A percentile compares a stretch with the other conserved stretches of the same genome.
Conservation (phyloP, 2,329 filamentous ascomycete species). For the Microdochium trichocladiopsis region DNA sequence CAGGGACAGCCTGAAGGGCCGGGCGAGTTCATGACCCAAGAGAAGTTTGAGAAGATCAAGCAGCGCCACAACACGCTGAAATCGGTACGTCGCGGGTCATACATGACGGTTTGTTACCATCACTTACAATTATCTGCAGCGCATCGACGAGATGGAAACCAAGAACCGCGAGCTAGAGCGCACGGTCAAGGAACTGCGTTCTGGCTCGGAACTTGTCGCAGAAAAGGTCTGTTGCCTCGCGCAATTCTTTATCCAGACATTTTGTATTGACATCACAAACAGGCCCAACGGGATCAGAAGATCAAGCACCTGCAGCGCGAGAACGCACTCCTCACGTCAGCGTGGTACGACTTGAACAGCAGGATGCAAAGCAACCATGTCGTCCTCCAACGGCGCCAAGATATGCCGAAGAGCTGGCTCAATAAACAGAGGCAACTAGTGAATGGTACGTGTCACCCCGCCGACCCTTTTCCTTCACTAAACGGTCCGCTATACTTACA, state of each 20-base stretch:
- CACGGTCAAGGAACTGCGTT: slow-evolving; percentile 44
- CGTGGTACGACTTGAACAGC: slow-evolving; percentile 77
- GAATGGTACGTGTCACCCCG: slow-evolving; percentile 35
- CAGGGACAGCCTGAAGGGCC: slow-evolving; percentile 12
- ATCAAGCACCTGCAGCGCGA: slow-evolving; percentile 70
- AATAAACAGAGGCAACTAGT: slow-evolving; percentile 73
- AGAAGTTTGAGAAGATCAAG: slow-evolving; percentile 12
- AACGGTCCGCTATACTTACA: slow-evolving; percentile 8
- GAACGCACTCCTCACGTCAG: slow-evolving; percentile 71
- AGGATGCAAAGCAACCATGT: slow-evolving; percentile 79
- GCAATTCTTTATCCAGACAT: background rate
- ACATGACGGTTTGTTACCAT: slow-evolving; percentile 4
- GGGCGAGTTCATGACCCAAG: background rate
- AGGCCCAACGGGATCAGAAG: slow-evolving; percentile 45
- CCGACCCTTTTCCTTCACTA: background rate
- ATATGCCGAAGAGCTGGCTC: slow-evolving; percentile 74
- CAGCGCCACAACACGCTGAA: background rate
- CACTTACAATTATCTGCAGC: background rate
- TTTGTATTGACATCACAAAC: slow-evolving; percentile 5
- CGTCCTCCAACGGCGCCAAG: slow-evolving; percentile 65
- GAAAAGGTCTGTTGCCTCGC: slow-evolving; percentile 40
- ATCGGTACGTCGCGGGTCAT: background rate
- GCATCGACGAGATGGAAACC: slow-evolving; percentile 42
- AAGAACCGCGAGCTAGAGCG: slow-evolving; percentile 49
- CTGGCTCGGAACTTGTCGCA: slow-evolving; percentile 38